These are phyloP conservation scores for Hypoxylon sp. DNA, from an alignment of 2,329 filamentous ascomycete species.

Conservation along the genomic window DNA sequence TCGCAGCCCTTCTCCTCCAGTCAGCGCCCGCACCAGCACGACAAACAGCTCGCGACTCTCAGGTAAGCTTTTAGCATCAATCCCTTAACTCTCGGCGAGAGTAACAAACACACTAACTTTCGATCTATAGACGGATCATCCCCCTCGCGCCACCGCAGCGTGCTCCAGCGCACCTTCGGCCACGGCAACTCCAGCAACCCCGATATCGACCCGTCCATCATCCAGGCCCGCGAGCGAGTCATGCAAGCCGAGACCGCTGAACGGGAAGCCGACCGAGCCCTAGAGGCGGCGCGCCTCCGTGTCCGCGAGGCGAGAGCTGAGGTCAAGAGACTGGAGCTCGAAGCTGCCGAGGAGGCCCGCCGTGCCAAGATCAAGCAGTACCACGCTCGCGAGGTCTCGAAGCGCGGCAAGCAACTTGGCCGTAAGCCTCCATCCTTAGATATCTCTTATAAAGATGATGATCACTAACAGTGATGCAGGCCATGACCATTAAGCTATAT, in stretches of 20 bases:
- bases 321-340: constrained; percentile 73
- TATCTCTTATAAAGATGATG: not conserved
- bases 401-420: constrained; percentile 78
- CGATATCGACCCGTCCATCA: constrained; percentile 73
- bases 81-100: constrained; percentile 1
- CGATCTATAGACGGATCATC: constrained; percentile 21
- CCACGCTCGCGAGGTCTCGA: constrained; percentile 75
- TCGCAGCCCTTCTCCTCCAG: constrained; percentile 52
- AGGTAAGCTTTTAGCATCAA: constrained; percentile 39
- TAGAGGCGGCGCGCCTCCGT: constrained; percentile 69
- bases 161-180: constrained; percentile 62
- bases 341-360: constrained; percentile 75
- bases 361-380: constrained; percentile 77
- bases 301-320: constrained; percentile 75
- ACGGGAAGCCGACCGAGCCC: constrained; percentile 74
- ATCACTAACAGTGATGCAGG: constrained; percentile 24
- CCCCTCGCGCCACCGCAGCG: constrained; percentile 54
- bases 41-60: constrained; percentile 48
- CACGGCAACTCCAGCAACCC: constrained; percentile 61
- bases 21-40: constrained; percentile 44
- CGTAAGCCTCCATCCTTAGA: constrained; percentile 64
- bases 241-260: constrained; percentile 74
- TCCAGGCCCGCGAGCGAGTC: constrained; percentile 73
- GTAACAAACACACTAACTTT: constrained; percentile 3
- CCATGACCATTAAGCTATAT: constrained; percentile 30